Percentiles rank a stretch among this genome's conserved stretches.
These are phyloP conservation scores for Beauveria australis DNA, from an alignment of 2,329 filamentous ascomycete species.

Conservation along the genomic window DNA sequence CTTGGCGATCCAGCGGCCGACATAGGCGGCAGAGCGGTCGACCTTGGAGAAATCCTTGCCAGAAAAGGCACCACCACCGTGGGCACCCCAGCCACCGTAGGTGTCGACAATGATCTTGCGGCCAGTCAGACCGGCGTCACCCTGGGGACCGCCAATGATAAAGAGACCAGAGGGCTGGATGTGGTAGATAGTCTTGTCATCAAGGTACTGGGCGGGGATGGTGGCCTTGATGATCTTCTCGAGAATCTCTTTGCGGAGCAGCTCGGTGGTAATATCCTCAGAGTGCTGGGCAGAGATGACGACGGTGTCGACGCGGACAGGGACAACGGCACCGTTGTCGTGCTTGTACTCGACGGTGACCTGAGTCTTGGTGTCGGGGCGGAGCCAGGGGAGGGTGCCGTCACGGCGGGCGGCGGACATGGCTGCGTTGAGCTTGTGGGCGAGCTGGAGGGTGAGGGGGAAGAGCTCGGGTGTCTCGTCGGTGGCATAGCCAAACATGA, in stretches of 20 bases:
- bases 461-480: slow-evolving; percentile 98
- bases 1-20: slow-evolving; percentile 98
- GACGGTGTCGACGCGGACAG: slow-evolving; percentile 88
- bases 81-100: slow-evolving; percentile 98
- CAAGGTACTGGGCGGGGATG: slow-evolving; percentile 86
- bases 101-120: slow-evolving; percentile 99
- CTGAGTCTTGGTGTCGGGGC: slow-evolving; percentile 99
- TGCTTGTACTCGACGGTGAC: slow-evolving; percentile 98
- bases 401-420: slow-evolving; percentile 86
- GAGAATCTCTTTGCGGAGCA: slow-evolving; percentile 87
- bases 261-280: slow-evolving; percentile 78
- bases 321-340: slow-evolving; percentile 87
- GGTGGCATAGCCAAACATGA: slow-evolving; percentile 99
- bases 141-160: slow-evolving; percentile 98
- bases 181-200: slow-evolving; percentile 93
- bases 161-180: slow-evolving; percentile 98
- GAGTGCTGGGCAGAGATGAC: slow-evolving; percentile 95
- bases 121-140: slow-evolving; percentile 96
- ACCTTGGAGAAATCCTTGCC: slow-evolving; percentile 99
- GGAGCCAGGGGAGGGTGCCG: slow-evolving; percentile 84
- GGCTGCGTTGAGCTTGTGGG: slow-evolving; percentile 94
- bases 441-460: slow-evolving; percentile 84
- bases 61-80: slow-evolving; percentile 99
- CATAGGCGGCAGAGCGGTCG: slow-evolving; percentile 95
- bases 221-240: slow-evolving; percentile 96